A percentile compares a stretch with the other conserved stretches of the same genome.
Evolutionary conservation across 2,329 filamentous ascomycete species (phyloP).

Genomic region (Lithohypha guttulata): DNA sequence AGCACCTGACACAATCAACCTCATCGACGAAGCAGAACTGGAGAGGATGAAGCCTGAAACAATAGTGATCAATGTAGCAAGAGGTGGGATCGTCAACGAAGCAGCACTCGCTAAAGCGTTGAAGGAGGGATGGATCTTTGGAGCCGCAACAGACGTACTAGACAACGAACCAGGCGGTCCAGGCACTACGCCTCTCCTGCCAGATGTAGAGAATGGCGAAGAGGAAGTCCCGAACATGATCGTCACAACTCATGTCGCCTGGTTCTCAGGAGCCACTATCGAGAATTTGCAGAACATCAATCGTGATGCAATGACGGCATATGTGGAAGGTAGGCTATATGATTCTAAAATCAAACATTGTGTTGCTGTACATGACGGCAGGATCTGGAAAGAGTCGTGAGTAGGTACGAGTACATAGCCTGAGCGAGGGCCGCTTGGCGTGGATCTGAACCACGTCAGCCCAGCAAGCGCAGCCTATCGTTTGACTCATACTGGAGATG

Average conservation of each 20-base stretch:
- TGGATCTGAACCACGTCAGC: too few relatives aligned
- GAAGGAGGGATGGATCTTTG: constrained; percentile 34
- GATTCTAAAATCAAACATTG: constrained; percentile 2
- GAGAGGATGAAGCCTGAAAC: constrained; percentile 35
- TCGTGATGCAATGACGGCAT: constrained; percentile 2
- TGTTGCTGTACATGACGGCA: constrained; percentile 9
- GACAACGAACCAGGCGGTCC: constrained; percentile 37
- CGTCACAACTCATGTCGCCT: constrained; percentile 43
- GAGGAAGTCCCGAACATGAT: constrained; percentile 39
- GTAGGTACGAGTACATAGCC: neutral
- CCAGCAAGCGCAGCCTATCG: too few relatives aligned
- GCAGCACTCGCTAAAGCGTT: constrained; percentile 37
- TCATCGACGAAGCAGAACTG: constrained; percentile 32
- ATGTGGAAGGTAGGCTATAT: constrained; percentile 6
- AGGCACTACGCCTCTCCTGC: constrained; percentile 34
- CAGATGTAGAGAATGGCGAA: constrained; percentile 26
- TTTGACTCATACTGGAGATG: too few relatives aligned
- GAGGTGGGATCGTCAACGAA: constrained; percentile 44
- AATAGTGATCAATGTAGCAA: constrained; percentile 39
- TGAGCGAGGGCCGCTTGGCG: too few relatives aligned
- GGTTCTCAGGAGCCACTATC: constrained; percentile 39
- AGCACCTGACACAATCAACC: constrained; percentile 25
- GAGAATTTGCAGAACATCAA: constrained; percentile 29
- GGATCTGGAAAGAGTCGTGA: constrained; percentile 5
- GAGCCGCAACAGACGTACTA: constrained; percentile 44